Percentiles rank a stretch among this genome's conserved stretches.
phyloP scores from a whole-genome alignment of 805 yeast genomes.

The Spathaspora hagerdaliae region DNA sequence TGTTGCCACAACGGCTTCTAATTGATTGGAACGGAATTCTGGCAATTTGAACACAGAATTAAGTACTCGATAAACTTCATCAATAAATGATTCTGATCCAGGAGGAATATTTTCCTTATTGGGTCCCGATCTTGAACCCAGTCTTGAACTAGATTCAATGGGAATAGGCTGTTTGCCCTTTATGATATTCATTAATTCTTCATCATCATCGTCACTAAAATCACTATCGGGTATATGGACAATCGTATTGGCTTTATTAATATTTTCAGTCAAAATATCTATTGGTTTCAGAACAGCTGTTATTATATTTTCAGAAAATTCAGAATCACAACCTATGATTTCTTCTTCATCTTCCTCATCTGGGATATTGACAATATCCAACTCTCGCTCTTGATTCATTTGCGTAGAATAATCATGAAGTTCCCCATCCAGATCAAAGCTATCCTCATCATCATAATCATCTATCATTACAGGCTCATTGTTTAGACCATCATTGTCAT shows the following conservation, averaged over 20 bases:
- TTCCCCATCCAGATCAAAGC: constrained; percentile 12
- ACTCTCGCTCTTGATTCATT: constrained; percentile 37
- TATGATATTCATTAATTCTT: constrained; percentile 18
- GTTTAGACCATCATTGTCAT: constrained; percentile 14
- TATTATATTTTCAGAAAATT: constrained; percentile 27
- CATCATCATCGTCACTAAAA: constrained; percentile 27
- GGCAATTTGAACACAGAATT: constrained; percentile 56
- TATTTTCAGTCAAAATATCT: background rate
- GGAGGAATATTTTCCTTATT: constrained; percentile 18
- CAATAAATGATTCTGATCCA: constrained; percentile 55
- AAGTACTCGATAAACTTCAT: constrained; percentile 60
- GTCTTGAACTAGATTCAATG: background rate
- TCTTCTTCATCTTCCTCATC: constrained; percentile 18
- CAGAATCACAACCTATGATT: constrained; percentile 11
- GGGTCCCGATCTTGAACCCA: constrained; percentile 7
- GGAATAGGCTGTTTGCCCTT: constrained; percentile 15
- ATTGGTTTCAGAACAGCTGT: background rate
- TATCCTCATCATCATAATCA: constrained; percentile 15
- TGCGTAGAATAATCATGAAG: constrained; percentile 27
- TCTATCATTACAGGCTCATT: constrained; percentile 1
- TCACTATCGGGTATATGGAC: constrained; percentile 1
- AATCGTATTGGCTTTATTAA: background rate
- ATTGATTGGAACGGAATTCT: constrained; percentile 76
- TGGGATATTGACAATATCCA: constrained; percentile 33
- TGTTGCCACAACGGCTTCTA: constrained; percentile 80